These are phyloP conservation scores for Pythium apleroticum DNA, from an alignment of 352 stramenopile genomes.

Conservation along the genomic window DNA sequence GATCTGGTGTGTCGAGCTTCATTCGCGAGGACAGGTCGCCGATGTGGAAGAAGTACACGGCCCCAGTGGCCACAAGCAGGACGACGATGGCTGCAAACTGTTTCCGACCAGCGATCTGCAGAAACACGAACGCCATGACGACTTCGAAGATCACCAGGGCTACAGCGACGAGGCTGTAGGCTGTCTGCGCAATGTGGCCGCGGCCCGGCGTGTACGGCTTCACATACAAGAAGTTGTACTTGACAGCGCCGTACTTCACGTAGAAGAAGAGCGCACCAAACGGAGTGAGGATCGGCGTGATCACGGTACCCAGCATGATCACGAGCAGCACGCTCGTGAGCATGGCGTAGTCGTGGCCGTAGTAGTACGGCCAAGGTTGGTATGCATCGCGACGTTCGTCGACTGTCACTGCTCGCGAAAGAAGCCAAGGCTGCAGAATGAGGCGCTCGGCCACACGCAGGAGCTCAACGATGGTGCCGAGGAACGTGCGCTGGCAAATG, in stretches of 20 bases:
- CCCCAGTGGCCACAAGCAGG: conserved; percentile 41
- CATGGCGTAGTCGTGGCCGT: conserved; percentile 78
- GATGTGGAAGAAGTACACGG: conserved; percentile 56
- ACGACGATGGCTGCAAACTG: conserved; percentile 66
- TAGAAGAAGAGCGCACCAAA: conserved; percentile 84
- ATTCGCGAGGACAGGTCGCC: conserved; percentile 42
- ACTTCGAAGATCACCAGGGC: conserved; percentile 74
- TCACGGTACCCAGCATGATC: conserved; percentile 68
- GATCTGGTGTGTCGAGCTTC: conserved; percentile 36
- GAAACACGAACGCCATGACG: conserved; percentile 70
- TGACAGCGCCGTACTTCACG: conserved; percentile 65
- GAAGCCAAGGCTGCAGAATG: conserved; percentile 69
- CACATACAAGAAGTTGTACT: conserved; percentile 87
- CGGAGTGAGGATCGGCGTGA: conserved; percentile 75
- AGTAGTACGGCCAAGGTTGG: conserved; percentile 61
- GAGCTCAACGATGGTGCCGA: conserved; percentile 73
- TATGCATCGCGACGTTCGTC: conserved; percentile 49
- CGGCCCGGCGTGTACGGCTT: conserved; percentile 63
- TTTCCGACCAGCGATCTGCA: conserved; percentile 51
- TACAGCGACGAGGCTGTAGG: conserved; percentile 61
- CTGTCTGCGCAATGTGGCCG: conserved; percentile 63
- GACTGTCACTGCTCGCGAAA: conserved; percentile 58
- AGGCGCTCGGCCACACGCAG: conserved; percentile 62
- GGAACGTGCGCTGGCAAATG: conserved; percentile 76
- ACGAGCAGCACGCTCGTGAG: conserved; percentile 80